Base-by-base conservation (phyloP, 306 rosid genomes). In the Cercis canadensis region DNA sequence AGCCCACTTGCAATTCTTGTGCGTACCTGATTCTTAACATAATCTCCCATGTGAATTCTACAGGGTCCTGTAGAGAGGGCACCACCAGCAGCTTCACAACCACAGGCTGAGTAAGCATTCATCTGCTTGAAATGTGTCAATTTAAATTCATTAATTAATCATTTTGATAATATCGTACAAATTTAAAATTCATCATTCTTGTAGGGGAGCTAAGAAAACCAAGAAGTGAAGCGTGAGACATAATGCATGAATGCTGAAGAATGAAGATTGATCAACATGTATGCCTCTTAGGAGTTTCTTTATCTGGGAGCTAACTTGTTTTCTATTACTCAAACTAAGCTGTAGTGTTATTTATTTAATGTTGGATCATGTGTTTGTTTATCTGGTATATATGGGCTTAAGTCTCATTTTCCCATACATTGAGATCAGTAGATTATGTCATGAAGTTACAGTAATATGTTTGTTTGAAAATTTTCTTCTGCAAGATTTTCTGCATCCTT, bases 11-110 rank as follows among this genome's bases (percentile, higher is more conserved):
- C 14, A 4, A n/a, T 8, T 46, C 4, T 29, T 24, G 11, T 36
- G 11, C 29, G 21, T 43, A 29, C 6, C 13, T 19, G 9, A 18
- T 3, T 67, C 24, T 11, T 10, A 4, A 37, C 36, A 62, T 50
- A 37, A 7, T 16, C 60, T 24, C 21, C 34, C 47, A 45, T 68
- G 39, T 53, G 40, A 46, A 34, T 18, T 31, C 54, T 13, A 6
- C 62, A 84, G 88, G 88, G 86, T 39, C 88, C 88, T 15, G 79
- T 57, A 78, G 86, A 76, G 55, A 84, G 63, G 72, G 83, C 74
- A 49, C 81, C 85, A 24, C 62, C 79, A 2, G 61, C 75, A 51
- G 59, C 75, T 5, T 71, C 69, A 18, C 57, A 84, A 51, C 85
- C 73, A 72, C 77, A 31, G 13, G 19, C 84, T 4, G 84, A 64